phyloP scores from a whole-genome alignment of 2,329 filamentous ascomycete species.

The Cercospora citrullina region DNA sequence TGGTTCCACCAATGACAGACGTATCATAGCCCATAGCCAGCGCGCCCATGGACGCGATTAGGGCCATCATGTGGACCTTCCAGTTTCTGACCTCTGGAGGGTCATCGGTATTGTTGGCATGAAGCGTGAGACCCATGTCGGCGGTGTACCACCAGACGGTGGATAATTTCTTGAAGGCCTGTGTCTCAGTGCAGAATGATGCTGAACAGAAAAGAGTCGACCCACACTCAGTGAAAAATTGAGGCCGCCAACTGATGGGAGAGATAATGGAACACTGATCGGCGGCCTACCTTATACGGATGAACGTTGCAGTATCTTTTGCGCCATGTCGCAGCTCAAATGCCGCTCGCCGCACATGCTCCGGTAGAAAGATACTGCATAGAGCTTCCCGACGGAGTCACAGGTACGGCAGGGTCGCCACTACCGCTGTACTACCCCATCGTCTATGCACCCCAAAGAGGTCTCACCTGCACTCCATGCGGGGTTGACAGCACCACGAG shows the following conservation, averaged over 20 bases:
- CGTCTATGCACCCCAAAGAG: constrained; percentile 8
- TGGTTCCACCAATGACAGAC: constrained; percentile 44
- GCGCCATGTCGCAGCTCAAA: constrained; percentile 8
- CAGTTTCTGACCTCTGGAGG: constrained; percentile 68
- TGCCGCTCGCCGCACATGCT: constrained; percentile 13
- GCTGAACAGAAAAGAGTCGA: background rate
- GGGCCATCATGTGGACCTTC: constrained; percentile 64
- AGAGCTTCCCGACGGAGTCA: constrained; percentile 9
- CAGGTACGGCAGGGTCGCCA: background rate
- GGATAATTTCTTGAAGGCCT: background rate
- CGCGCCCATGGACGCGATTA: constrained; percentile 51
- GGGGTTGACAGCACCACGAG: constrained; percentile 5
- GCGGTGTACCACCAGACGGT: background rate
- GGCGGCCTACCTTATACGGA: constrained; percentile 16
- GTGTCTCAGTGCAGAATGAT: background rate
- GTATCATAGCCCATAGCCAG: constrained; percentile 40
- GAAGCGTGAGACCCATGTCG: constrained; percentile 21
- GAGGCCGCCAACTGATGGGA: constrained; percentile 17
- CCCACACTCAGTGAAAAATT: constrained; percentile 1
- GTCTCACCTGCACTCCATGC: constrained; percentile 8
- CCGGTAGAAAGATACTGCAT: constrained; percentile 5
- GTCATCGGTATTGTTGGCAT: constrained; percentile 39
- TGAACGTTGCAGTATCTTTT: background rate
- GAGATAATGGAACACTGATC: background rate
- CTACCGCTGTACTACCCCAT: background rate